Conservation (phyloP, 345 rosid species). For the Conringia planisiliqua region DNA sequence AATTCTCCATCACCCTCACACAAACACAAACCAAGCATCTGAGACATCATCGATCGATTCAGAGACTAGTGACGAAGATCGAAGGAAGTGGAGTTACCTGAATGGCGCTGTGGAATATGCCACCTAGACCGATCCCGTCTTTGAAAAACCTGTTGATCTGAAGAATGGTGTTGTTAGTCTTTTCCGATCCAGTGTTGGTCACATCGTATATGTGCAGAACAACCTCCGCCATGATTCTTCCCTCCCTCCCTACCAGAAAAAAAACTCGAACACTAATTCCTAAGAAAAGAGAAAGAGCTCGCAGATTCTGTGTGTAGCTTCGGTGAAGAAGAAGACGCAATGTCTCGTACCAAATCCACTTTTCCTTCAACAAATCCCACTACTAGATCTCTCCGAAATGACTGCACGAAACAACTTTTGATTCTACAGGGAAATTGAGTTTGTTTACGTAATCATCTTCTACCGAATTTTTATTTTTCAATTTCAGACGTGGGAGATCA, state of each 20-base stretch:
- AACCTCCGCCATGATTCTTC: constrained; percentile 63
- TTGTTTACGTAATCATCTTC: background rate
- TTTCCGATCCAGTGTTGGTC: constrained; percentile 94
- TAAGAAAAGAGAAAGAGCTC: background rate
- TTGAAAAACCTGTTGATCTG: constrained; percentile 94
- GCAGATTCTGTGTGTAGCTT: background rate
- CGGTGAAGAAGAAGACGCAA: background rate
- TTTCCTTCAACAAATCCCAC: background rate
- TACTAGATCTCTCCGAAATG: background rate
- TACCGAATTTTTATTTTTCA: background rate
- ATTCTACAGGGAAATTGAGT: background rate
- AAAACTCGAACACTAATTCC: constrained; percentile 38
- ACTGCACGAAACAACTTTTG: background rate
- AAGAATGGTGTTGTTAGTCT: constrained; percentile 84
- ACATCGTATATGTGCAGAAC: constrained; percentile 83
- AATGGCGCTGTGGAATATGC: constrained; percentile 86
- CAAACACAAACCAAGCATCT: background rate
- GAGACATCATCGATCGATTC: background rate
- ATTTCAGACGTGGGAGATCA: constrained; percentile 24
- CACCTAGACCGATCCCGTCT: constrained; percentile 90
- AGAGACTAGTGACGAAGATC: no score
- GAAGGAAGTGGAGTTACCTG: constrained; percentile 47
- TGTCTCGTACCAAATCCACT: background rate
- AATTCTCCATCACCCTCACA: background rate
- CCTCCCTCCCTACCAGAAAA: background rate